Evolutionary conservation across 306 rosid species (phyloP).

Genomic region (Quercus ilex): DNA sequence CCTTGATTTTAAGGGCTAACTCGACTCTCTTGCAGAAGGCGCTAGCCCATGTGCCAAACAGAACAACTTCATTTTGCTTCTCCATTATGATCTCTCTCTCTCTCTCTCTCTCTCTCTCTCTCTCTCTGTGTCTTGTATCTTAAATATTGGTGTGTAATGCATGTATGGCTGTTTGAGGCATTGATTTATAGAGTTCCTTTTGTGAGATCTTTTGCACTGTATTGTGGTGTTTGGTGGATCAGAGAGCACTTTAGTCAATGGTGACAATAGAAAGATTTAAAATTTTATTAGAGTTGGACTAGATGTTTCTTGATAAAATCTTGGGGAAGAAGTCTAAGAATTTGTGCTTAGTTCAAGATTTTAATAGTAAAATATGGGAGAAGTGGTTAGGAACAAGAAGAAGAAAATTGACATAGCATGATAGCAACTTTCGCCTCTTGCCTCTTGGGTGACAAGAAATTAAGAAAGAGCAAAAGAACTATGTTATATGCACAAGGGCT

Average conservation of each 20-base stretch:
- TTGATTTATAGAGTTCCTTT: not conserved
- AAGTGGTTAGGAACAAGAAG: no score
- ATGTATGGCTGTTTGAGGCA: not conserved
- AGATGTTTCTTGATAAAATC: no score
- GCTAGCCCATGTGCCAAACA: conserved; percentile 32
- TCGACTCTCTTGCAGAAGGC: conserved; percentile 19
- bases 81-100: conserved; percentile 14
- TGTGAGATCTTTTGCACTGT: not conserved
- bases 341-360: no score
- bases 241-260: not conserved
- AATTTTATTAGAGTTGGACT: no score
- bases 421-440: no score
- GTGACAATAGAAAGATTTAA: not conserved
- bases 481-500: no score
- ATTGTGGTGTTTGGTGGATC: not conserved
- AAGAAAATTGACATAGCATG: no score
- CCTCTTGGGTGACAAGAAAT: no score
- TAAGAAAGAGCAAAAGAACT: no score
- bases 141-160: not conserved
- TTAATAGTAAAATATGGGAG: no score
- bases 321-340: no score
- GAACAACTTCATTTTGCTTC: conserved; percentile 27
- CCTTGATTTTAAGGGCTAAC: conserved; percentile 42
- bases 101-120: not conserved
- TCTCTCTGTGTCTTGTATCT: not conserved